phyloP scores from a whole-genome alignment of 768 basidiomycete genomes.

The Termitomyces sp. region DNA sequence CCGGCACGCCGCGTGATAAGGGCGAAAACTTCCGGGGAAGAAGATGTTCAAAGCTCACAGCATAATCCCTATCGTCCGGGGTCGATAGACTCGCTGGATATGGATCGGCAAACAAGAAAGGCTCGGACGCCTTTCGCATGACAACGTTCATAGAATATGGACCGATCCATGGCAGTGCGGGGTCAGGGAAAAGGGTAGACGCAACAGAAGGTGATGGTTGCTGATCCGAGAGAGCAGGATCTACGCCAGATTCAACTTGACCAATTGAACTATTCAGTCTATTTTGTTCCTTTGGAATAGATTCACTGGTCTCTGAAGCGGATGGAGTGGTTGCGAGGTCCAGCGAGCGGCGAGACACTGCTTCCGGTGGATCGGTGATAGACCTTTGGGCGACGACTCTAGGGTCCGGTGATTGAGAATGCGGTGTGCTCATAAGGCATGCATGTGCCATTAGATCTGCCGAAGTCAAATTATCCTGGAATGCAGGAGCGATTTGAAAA shows the following conservation, averaged over 20 bases:
- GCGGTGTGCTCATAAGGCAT: not conserved
- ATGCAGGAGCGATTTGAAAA: not conserved
- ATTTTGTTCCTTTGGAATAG: no score
- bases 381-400: not conserved
- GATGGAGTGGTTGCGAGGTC: not conserved
- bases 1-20: not conserved
- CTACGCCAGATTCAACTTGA: not conserved
- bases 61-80: slow-evolving; percentile 19
- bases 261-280: not conserved
- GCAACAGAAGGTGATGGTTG: not conserved
- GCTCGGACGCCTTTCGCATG: slow-evolving; percentile 22
- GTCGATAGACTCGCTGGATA: slow-evolving; percentile 47
- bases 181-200: not conserved
- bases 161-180: not conserved
- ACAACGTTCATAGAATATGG: slow-evolving; percentile 6
- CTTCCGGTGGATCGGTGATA: not conserved
- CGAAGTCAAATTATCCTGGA: not conserved
- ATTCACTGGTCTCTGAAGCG: not conserved
- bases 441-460: not conserved
- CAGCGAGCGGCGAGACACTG: no score
- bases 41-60: not conserved
- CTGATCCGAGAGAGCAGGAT: not conserved
- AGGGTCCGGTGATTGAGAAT: not conserved
- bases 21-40: not conserved
- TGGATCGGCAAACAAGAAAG: slow-evolving; percentile 34